A percentile compares a stretch with the other conserved stretches of the same genome.
Evolutionary conservation across 1,139 yeast species (phyloP).

Genomic region (Barnettozyma hawaiiensis): DNA sequence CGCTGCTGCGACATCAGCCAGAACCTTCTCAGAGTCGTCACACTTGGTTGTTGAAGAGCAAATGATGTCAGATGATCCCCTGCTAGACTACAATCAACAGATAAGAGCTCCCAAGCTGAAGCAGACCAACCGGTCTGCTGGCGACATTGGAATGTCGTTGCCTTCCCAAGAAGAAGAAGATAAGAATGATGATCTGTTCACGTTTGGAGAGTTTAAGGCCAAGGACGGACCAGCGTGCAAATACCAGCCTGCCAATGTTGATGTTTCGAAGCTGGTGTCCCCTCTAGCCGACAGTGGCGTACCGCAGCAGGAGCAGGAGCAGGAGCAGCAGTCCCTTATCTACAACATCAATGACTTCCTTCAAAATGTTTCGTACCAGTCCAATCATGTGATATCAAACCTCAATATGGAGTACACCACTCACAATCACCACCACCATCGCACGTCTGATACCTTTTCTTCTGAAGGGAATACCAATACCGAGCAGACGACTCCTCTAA

Average conservation of each 20-base stretch:
- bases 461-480: background rate
- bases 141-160: constrained; percentile 12
- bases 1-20: background rate
- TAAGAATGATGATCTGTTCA: background rate
- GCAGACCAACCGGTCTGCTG: constrained; percentile 8
- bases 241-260: constrained; percentile 25
- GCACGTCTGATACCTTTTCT: background rate
- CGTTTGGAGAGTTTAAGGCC: background rate
- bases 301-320: constrained; percentile 19
- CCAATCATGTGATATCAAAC: constrained; percentile 13
- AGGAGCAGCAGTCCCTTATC: constrained; percentile 7
- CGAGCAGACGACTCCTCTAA: constrained; percentile 4
- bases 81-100: constrained; percentile 25
- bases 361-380: constrained; percentile 3
- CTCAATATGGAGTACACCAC: constrained; percentile 12
- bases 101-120: constrained; percentile 26
- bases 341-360: constrained; percentile 11
- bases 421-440: constrained; percentile 2
- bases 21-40: constrained; percentile 11
- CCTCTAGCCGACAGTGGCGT: constrained; percentile 15
- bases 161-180: background rate
- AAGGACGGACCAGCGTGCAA: constrained; percentile 3
- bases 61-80: constrained; percentile 21
- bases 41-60: constrained; percentile 8
- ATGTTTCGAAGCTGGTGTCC: constrained; percentile 12